Base-by-base conservation (phyloP, 2,329 filamentous ascomycete genomes). In the Cercospora sp. region DNA sequence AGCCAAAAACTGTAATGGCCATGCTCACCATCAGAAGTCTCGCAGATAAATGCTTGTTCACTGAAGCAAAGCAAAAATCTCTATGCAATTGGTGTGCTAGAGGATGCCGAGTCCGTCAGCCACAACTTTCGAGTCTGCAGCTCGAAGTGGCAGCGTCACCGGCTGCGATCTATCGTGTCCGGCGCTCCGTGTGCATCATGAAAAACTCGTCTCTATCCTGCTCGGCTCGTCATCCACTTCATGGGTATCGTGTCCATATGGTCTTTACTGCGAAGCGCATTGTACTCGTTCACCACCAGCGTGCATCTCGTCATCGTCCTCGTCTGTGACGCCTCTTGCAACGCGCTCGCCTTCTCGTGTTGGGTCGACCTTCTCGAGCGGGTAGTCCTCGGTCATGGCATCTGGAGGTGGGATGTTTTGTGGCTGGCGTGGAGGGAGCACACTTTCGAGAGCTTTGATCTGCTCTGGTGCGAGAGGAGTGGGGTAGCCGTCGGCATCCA, bases 351-450 rank as follows among this genome's bases (percentile, higher is more conserved):
- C 83, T 74, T 90, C 87, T 76, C 85, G 76, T 55, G 77, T 87
- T 51, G 86, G 81, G 75, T 97, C 94, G 51, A 96, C 85, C 68
- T 96, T 91, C 80, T 98, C 93, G 36, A 98, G 86, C 61, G 91
- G 88, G 75, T 90, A 96, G 74, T 92, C 90, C 77, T 99, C 95
- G 20, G 91, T 91, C 93, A 98, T 97, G 33, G 91, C 89, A 77
- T 98, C 94, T 30, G 85, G 75, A 5, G 94, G 93, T 58, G 93
- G 91, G 26, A 87, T 81, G 65, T 86, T 83, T 78, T 91, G 86
- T 45, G 89, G 79, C 45, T 87, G 80, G 67, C 89, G 90, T 1
- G 91, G 82, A 2, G 94, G 94, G n/a, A 99, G 87, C 65, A 97
- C 89, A 75, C 89, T 87, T 78, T 95, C 93, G 45, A 99, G 89